These are phyloP conservation scores for Cutaneotrichosporon mucoides DNA, from an alignment of 1,284 basidiomycete genomes.

Conservation along the genomic window DNA sequence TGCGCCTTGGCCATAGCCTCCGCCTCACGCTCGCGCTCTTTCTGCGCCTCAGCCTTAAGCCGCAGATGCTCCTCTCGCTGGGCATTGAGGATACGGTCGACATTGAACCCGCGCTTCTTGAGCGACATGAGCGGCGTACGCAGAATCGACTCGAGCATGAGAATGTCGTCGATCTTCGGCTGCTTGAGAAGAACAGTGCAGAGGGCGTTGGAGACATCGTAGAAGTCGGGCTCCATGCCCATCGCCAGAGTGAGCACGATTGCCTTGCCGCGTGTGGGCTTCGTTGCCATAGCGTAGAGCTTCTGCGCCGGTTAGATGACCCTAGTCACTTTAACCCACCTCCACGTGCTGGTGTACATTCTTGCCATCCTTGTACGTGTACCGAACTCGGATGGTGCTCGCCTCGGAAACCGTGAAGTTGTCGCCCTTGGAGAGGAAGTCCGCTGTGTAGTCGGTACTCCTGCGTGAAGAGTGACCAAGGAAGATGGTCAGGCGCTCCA, in stretches of 20 bases:
- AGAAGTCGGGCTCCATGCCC: conserved; percentile 77
- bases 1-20: not conserved
- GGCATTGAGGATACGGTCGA: conserved; percentile 84
- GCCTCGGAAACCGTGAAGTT: conserved; percentile 65
- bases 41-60: conserved; percentile 48
- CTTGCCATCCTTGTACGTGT: conserved; percentile 33
- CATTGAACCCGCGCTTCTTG: conserved; percentile 62
- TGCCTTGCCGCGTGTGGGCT: conserved; percentile 52
- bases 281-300: conserved; percentile 67
- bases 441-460: conserved; percentile 55
- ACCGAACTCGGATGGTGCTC: conserved; percentile 32
- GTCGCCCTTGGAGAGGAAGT: conserved; percentile 57
- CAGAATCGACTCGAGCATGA: conserved; percentile 71
- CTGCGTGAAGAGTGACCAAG: conserved; percentile 80
- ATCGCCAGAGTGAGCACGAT: conserved; percentile 73
- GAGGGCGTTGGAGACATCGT: conserved; percentile 58
- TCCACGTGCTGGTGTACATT: conserved; percentile 35
- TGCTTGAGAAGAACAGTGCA: conserved; percentile 70
- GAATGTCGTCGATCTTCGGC: conserved; percentile 71
- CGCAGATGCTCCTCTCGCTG: conserved; percentile 70
- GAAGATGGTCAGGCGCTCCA: conserved; percentile 89
- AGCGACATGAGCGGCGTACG: conserved; percentile 81
- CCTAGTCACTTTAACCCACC: conserved; percentile 32
- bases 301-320: conserved; percentile 39
- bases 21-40: conserved; percentile 37